Percentiles rank a stretch among this genome's conserved stretches.
Conservation (phyloP, 2,329 filamentous ascomycete genomes). For the Pyricularia grisea region DNA sequence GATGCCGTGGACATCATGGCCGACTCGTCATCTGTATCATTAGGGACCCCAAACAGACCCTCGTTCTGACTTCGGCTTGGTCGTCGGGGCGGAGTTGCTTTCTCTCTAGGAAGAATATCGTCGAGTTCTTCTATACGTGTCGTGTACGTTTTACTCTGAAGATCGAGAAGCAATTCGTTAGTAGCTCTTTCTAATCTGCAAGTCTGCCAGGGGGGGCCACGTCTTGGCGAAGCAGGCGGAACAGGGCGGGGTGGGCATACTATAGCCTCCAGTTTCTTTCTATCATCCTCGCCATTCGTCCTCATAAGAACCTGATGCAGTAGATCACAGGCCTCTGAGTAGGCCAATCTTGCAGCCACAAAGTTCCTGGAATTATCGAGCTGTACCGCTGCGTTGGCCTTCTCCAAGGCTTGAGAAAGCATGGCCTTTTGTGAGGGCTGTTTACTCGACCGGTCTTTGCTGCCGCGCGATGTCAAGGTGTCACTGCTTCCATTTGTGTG, state of each 20-base stretch:
- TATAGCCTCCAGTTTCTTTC: slow-evolving; percentile 85
- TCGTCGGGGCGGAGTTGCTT: slow-evolving; percentile 64
- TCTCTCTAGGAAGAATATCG: slow-evolving; percentile 58
- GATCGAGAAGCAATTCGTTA: background rate
- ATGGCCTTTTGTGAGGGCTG: slow-evolving; percentile 82
- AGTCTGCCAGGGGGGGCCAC: slow-evolving; percentile 13
- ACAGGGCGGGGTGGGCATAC: slow-evolving; percentile 43
- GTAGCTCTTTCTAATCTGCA: background rate
- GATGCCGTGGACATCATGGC: slow-evolving; percentile 41
- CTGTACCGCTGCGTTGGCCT: slow-evolving; percentile 91
- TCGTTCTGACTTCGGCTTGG: slow-evolving; percentile 41
- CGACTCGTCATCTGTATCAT: slow-evolving; percentile 31
- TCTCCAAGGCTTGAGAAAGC: slow-evolving; percentile 90
- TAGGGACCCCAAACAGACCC: slow-evolving; percentile 6
- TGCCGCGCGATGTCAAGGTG: slow-evolving; percentile 24
- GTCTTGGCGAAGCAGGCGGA: background rate
- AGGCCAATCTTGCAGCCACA: slow-evolving; percentile 81
- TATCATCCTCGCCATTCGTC: slow-evolving; percentile 78
- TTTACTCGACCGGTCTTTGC: slow-evolving; percentile 25
- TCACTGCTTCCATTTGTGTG: slow-evolving; percentile 35
- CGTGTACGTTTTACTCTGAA: slow-evolving; percentile 80
- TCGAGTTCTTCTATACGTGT: slow-evolving; percentile 82
- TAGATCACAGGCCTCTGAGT: slow-evolving; percentile 81
- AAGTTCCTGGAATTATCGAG: slow-evolving; percentile 95
- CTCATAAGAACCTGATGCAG: slow-evolving; percentile 80